A percentile compares a stretch with the other conserved stretches of the same genome.
These are phyloP conservation scores for Phytophthora citrophthora DNA, from an alignment of 352 stramenopile species.

Conservation along the genomic window DNA sequence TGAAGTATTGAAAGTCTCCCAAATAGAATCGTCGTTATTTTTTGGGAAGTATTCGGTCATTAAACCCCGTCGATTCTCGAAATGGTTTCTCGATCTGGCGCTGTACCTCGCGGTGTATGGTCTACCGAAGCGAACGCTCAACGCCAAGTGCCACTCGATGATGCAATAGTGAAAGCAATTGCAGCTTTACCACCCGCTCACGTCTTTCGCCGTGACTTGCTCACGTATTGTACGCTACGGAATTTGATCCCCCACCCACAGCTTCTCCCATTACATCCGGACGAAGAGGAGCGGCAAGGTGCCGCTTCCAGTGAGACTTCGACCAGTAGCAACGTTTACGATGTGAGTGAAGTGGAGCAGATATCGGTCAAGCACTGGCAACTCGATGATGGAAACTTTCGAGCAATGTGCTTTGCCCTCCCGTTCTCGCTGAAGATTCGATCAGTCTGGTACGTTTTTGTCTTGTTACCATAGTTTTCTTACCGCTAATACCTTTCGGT, in stretches of 20 bases:
- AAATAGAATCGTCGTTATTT: too few relatives aligned
- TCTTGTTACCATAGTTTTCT: background rate
- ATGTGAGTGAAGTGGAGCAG: slow-evolving; percentile 67
- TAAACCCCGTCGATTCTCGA: too few relatives aligned
- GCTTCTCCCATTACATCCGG: slow-evolving; percentile 61
- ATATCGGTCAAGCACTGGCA: slow-evolving; percentile 71
- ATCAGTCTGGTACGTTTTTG: slow-evolving; percentile 53
- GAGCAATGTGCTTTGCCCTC: slow-evolving; percentile 64
- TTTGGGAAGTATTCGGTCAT: too few relatives aligned
- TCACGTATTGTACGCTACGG: slow-evolving; percentile 63
- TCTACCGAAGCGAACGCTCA: slow-evolving; percentile 53
- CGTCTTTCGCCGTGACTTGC: slow-evolving; percentile 65
- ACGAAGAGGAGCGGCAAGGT: slow-evolving; percentile 62
- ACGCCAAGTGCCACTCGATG: slow-evolving; percentile 22
- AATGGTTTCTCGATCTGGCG: slow-evolving; percentile 9
- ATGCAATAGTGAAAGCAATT: slow-evolving; percentile 27
- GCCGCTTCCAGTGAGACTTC: slow-evolving; percentile 34
- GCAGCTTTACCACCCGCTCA: slow-evolving; percentile 31
- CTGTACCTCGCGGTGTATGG: slow-evolving; percentile 47
- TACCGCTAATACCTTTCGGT: background rate
- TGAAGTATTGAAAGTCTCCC: too few relatives aligned
- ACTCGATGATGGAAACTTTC: slow-evolving; percentile 64
- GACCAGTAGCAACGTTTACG: slow-evolving; percentile 43
- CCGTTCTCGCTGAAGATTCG: slow-evolving; percentile 48
- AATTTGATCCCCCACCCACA: slow-evolving; percentile 69